Evolutionary conservation across 2,329 filamentous ascomycete genomes (phyloP), one percentile per base, ranked within the genome.

Genomic region (Cladosporium velox): DNA sequence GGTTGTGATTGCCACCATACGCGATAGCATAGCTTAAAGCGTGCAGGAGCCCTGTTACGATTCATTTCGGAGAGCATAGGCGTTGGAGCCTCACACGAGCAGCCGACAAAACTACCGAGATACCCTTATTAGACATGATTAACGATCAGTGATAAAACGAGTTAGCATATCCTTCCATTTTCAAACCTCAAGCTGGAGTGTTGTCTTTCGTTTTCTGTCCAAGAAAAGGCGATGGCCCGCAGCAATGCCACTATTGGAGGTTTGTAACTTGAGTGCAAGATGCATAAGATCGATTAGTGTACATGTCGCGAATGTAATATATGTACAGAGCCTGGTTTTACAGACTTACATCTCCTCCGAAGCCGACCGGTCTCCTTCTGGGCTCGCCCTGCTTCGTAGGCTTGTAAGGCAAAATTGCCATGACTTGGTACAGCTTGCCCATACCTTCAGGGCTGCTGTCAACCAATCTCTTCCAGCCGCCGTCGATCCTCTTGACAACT

Each of bases 371-470:
- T 67, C 89, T 85, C 72, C 93, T 87, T 67, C 82, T 84, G 1
- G 90, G 89, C 41, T 84, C 85, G 69, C 91, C 91, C 78, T 93
- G 90, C 35, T 66, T 64, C 0, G 64, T 64, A 10, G 78, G 74
- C 54, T 70, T 72, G 69, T 79, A 78, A 0, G 95, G 95, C 73
- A 98, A 76, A 72, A 99, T 92, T 14, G 93, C 91, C 84, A 99
- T 85, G 28, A 88, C 93, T 80, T 98, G 97, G 78, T 99, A 99
- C 26, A 97, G 82, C 80, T 90, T 93, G 0, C 95, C 95, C 95
- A 99, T 99, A 0, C 93, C 94, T 61, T 87, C 88, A 1, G 88
- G 90, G 0, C 91, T 90, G 51, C 88, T 84, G 77, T 97, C 93
- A n/a, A 97, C 87, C 61, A 99, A 81, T 68, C 95, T 84, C 79